Evolutionary conservation across 345 rosid genomes (phyloP).

Genomic region (Populus deltoides): DNA sequence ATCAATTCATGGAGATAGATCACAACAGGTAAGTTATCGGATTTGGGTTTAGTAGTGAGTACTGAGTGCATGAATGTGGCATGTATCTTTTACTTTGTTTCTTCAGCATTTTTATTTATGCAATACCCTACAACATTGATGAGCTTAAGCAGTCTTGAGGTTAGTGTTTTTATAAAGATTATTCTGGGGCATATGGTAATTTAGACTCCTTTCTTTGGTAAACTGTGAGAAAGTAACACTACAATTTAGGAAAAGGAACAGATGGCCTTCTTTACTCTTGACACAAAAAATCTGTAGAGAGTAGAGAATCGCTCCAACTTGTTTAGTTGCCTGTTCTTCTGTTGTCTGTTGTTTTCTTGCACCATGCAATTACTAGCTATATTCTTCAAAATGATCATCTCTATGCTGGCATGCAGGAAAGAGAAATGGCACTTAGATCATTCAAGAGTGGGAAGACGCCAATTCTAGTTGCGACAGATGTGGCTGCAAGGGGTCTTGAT

Average conservation of each 20-base stretch:
- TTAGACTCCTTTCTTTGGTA: neutral
- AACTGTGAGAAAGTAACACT: neutral
- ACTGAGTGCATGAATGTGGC: neutral
- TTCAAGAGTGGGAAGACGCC: slow-evolving; percentile 93
- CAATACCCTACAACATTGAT: neutral
- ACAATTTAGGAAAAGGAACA: neutral
- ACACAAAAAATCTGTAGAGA: neutral
- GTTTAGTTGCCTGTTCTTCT: neutral
- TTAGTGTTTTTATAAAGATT: neutral
- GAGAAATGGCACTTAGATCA: slow-evolving; percentile 81
- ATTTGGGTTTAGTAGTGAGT: neutral
- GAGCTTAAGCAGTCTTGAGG: neutral
- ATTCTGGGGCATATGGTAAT: neutral
- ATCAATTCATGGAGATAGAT: slow-evolving; percentile 92
- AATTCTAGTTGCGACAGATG: slow-evolving; percentile 94
- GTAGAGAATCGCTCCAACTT: neutral
- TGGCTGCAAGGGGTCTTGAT: slow-evolving; percentile 95
- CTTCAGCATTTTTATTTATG: neutral
- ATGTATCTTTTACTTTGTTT: neutral
- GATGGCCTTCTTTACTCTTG: neutral
- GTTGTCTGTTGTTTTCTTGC: neutral
- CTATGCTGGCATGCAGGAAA: slow-evolving; percentile 54
- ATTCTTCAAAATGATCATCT: neutral
- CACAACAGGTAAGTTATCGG: slow-evolving; percentile 64
- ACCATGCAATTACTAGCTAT: neutral